Evolutionary conservation across 73 alveolate genomes (phyloP), one percentile per base, ranked within the genome.

Genomic region (Paramecium biaurelia): DNA sequence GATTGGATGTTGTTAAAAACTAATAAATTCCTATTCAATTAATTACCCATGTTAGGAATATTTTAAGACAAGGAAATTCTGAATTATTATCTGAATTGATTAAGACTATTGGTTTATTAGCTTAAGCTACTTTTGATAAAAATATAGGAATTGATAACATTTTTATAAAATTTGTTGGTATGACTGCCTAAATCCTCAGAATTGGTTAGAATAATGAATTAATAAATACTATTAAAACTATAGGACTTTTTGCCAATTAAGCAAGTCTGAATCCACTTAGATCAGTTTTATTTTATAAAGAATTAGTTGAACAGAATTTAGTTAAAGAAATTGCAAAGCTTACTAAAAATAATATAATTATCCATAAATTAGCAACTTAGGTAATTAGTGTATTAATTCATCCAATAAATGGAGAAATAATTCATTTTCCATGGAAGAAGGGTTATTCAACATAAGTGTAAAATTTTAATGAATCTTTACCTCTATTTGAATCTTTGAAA

Each of bases 381-480:
- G 97, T 96, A 12, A 45, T 97, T 35, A 95, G 98, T 7, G 96
- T 97, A 37, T 84, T 94, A 45, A 92, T 98, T 58, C 98, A 98
- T 92, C 99, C 99, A 34, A 88, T 89, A 84, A 94, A 97, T 92
- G 99, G 99, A 76, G 99, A 98, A 59, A 96, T 96, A 23, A 97
- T 96, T 84, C 74, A 96, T 23, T 98, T 97, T 95, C 99, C 99
- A 23, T 98, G 99, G 99, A 96, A 96, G 76, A 85, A 98, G 58
- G 97, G 97, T 14, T 41, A 79, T 24, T 79, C 70, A 45, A 43
- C 15, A 32, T 79, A 90, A 57, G 92, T 96, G 63, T 34, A 68
- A 49, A 97, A 96, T 47, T 96, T 85, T 82, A 86, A 92, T 70
- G 98, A 96, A 56, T 90, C 93, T 30, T 76, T 94, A 12, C 92